phyloP scores from a whole-genome alignment of 495 filamentous ascomycete genomes.

The Neurospora pannonica region DNA sequence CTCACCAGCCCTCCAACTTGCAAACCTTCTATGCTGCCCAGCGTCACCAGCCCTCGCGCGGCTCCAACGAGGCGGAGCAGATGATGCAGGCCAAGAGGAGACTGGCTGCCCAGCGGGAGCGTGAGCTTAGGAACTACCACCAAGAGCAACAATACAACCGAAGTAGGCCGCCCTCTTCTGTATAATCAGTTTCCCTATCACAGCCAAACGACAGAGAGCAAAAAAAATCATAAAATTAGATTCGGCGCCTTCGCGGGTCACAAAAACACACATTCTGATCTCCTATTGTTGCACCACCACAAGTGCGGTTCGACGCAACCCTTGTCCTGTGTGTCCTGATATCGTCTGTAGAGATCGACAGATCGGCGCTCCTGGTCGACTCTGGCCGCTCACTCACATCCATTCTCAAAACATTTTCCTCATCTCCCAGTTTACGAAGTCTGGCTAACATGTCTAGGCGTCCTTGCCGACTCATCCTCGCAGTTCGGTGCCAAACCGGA shows the following conservation, averaged over 20 bases:
- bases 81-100: slow-evolving; percentile 98
- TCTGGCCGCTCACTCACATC: background rate
- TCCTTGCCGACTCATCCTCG: slow-evolving; percentile 60
- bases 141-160: slow-evolving; percentile 99
- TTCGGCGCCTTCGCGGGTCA: slow-evolving; percentile 16
- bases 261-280: slow-evolving; percentile 9
- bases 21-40: slow-evolving; percentile 93
- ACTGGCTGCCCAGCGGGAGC: slow-evolving; percentile 96
- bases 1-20: slow-evolving; percentile 65
- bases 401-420: background rate
- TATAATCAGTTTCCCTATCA: slow-evolving; percentile 46
- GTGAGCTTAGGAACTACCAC: slow-evolving; percentile 98
- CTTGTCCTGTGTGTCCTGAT: slow-evolving; percentile 28
- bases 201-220: slow-evolving; percentile 35
- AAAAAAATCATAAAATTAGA: slow-evolving; percentile 24
- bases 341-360: slow-evolving; percentile 19
- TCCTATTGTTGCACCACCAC: slow-evolving; percentile 27
- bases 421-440: slow-evolving; percentile 7
- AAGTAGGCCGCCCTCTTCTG: slow-evolving; percentile 69
- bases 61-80: slow-evolving; percentile 92
- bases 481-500: slow-evolving; percentile 70
- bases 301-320: slow-evolving; percentile 32
- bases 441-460: slow-evolving; percentile 50
- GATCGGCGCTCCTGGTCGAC: slow-evolving; percentile 2
- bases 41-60: slow-evolving; percentile 72